These are phyloP conservation scores for Pontederia crassipes DNA, from an alignment of 176 grass and related monocot species.

Conservation along the genomic window DNA sequence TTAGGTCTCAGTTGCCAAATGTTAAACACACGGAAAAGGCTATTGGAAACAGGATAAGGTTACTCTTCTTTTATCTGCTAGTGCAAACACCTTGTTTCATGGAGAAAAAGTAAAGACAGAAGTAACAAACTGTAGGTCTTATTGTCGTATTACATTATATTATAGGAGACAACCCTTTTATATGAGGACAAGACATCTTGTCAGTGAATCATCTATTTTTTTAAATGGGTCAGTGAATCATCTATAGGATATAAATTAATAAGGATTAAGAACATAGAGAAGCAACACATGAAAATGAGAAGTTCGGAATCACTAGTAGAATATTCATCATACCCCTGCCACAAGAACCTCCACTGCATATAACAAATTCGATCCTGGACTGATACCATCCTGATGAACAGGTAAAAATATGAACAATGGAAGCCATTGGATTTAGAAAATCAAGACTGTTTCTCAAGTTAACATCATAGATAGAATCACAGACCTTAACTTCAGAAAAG, in stretches of 20 bases:
- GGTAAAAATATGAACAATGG: constrained; percentile 18
- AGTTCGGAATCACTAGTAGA: constrained; percentile 9
- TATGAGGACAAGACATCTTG: background rate
- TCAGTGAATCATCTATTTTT: background rate
- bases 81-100: too few relatives aligned
- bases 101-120: too few relatives aligned
- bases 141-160: too few relatives aligned
- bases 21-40: too few relatives aligned
- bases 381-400: constrained; percentile 65
- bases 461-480: constrained; percentile 15
- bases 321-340: constrained; percentile 71
- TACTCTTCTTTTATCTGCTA: too few relatives aligned
- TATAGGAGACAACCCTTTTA: too few relatives aligned
- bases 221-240: background rate
- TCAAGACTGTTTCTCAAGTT: background rate
- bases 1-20: too few relatives aligned
- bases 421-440: background rate
- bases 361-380: constrained; percentile 88
- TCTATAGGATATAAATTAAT: background rate
- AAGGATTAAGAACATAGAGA: background rate
- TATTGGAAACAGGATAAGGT: too few relatives aligned
- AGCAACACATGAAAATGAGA: background rate
- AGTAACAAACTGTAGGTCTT: too few relatives aligned
- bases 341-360: constrained; percentile 91
- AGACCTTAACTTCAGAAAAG: constrained; percentile 88